These are phyloP conservation scores for Xerocomellus dryophilus DNA, from an alignment of 768 basidiomycete species.

Conservation along the genomic window DNA sequence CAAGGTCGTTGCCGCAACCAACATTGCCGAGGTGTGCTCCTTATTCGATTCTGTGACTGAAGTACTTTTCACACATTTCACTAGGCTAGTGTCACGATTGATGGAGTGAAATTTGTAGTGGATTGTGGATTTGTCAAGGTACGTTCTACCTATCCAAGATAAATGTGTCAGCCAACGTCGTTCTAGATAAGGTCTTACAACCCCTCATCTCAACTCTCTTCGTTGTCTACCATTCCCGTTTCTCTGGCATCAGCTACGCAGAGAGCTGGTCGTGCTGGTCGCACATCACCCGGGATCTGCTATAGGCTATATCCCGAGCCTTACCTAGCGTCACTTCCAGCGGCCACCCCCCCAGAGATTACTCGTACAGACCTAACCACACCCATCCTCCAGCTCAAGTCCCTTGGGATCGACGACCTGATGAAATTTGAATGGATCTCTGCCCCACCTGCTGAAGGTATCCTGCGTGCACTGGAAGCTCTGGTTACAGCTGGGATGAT, in stretches of 20 bases:
- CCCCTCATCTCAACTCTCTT: slow-evolving; percentile 79
- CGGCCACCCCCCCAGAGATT: slow-evolving; percentile 83
- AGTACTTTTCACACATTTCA: neutral
- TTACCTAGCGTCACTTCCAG: slow-evolving; percentile 56
- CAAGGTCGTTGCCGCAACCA: slow-evolving; percentile 91
- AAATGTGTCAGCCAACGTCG: neutral
- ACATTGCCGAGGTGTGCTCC: slow-evolving; percentile 81
- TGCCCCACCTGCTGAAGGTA: slow-evolving; percentile 79
- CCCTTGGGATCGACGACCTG: slow-evolving; percentile 90
- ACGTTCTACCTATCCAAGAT: slow-evolving; percentile 10
- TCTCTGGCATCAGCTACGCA: slow-evolving; percentile 90
- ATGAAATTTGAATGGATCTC: slow-evolving; percentile 97
- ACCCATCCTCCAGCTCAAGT: slow-evolving; percentile 90
- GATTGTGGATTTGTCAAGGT: slow-evolving; percentile 97
- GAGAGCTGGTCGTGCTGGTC: slow-evolving; percentile 90
- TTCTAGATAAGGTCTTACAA: slow-evolving; percentile 85
- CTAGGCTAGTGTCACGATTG: slow-evolving; percentile 94
- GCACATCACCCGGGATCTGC: slow-evolving; percentile 89
- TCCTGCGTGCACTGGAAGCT: slow-evolving; percentile 83
- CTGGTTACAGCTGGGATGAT: slow-evolving; percentile 80
- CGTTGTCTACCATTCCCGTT: slow-evolving; percentile 77
- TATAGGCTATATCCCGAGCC: slow-evolving; percentile 83
- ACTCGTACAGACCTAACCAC: slow-evolving; percentile 88
- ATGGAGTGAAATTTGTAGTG: slow-evolving; percentile 90
- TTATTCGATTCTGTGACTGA: neutral